These are phyloP conservation scores for Ambispora gerdemannii DNA, from an alignment of 192 early-diverging fungal genomes.

Conservation along the genomic window DNA sequence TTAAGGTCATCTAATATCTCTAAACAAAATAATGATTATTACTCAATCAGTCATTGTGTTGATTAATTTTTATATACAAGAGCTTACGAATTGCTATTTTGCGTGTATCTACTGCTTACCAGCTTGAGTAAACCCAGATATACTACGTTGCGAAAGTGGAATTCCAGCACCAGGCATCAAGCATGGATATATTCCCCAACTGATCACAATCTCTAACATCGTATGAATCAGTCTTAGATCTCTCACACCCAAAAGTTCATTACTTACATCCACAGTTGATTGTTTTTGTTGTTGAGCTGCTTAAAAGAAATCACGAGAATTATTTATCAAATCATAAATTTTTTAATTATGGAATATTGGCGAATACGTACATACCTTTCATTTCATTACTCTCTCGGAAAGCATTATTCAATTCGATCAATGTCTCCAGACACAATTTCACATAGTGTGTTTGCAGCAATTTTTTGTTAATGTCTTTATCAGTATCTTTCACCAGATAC, in stretches of 20 bases:
- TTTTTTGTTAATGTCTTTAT: no score
- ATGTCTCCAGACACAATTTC: constrained; percentile 10
- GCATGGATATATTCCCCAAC: constrained; percentile 66
- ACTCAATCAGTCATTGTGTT: neutral
- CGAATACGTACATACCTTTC: constrained; percentile 16
- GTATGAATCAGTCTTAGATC: constrained; percentile 63
- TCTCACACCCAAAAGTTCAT: constrained; percentile 51
- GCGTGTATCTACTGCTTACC: constrained; percentile 36
- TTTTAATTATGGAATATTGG: neutral
- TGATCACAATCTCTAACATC: constrained; percentile 62
- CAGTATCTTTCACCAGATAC: no score
- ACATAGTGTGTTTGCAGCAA: constrained; percentile 2
- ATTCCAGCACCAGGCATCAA: constrained; percentile 67
- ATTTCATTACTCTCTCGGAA: constrained; percentile 18
- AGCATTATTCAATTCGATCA: neutral
- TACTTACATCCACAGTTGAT: constrained; percentile 17
- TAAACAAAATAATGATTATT: neutral
- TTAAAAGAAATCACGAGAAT: neutral
- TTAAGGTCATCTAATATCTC: constrained; percentile 11
- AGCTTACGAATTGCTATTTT: neutral
- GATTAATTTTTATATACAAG: neutral
- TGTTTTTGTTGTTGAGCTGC: neutral
- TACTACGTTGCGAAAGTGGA: constrained; percentile 56
- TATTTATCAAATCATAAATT: neutral
- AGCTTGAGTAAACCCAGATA: constrained; percentile 51